A percentile compares a stretch with the other conserved stretches of the same genome.
phyloP scores from a whole-genome alignment of 306 rosid genomes.

The Glycine latifolia region DNA sequence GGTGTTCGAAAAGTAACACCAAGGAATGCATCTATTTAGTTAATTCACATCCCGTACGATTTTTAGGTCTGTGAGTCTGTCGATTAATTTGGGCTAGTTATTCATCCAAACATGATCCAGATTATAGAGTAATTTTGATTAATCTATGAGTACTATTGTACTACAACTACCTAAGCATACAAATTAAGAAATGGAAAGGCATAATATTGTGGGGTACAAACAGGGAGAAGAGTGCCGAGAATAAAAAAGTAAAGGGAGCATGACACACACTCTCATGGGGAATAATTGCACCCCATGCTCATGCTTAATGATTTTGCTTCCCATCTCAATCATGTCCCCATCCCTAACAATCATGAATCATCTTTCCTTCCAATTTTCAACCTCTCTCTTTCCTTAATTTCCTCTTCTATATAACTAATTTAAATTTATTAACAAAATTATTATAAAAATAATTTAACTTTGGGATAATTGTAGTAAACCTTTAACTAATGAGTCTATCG shows the following conservation, averaged over 20 bases:
- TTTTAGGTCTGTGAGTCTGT: neutral
- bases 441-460: neutral
- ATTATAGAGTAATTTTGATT: conserved; percentile 15
- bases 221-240: conserved; percentile 8
- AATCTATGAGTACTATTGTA: neutral
- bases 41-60: conserved; percentile 7
- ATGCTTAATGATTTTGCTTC: conserved; percentile 51
- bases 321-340: conserved; percentile 44
- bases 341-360: conserved; percentile 54
- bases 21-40: conserved; percentile 5
- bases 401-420: neutral
- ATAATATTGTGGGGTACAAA: conserved; percentile 35
- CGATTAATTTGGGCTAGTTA: neutral
- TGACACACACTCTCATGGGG: conserved; percentile 67
- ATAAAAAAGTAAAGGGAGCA: conserved; percentile 26
- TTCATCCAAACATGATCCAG: conserved; percentile 14
- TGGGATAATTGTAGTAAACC: neutral
- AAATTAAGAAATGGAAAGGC: conserved; percentile 27
- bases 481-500: neutral
- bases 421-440: neutral
- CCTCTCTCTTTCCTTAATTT: conserved; percentile 29
- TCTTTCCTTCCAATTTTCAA: conserved; percentile 45
- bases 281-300: conserved; percentile 51
- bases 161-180: neutral
- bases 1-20: conserved; percentile 19